Evolutionary conservation across 306 rosid species (phyloP).

Genomic region (Trifolium pratense): DNA sequence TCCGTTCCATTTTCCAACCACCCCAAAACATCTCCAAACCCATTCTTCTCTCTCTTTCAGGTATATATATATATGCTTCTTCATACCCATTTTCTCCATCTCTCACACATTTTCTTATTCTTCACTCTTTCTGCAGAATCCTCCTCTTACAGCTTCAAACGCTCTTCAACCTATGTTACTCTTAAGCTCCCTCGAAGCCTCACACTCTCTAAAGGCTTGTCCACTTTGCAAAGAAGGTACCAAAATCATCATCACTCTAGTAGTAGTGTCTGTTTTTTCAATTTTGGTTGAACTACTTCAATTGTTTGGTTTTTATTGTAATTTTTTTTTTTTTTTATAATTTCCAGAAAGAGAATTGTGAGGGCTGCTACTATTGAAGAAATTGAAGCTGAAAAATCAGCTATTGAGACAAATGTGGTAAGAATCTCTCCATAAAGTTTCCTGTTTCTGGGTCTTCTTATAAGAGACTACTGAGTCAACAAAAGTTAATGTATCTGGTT

Average conservation of each 20-base stretch:
- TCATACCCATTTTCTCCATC: neutral
- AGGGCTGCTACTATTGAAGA: slow-evolving; percentile 93
- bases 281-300: neutral
- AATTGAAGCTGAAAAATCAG: slow-evolving; percentile 88
- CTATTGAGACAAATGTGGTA: slow-evolving; percentile 81
- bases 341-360: slow-evolving; percentile 55
- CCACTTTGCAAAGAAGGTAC: slow-evolving; percentile 51
- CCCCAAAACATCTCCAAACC: slow-evolving; percentile 48
- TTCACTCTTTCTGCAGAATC: slow-evolving; percentile 46
- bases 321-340: neutral
- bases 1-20: slow-evolving; percentile 60
- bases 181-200: slow-evolving; percentile 42
- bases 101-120: neutral
- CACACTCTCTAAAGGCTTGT: slow-evolving; percentile 45
- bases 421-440: slow-evolving; percentile 34
- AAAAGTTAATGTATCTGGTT: no score
- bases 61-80: slow-evolving; percentile 1
- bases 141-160: slow-evolving; percentile 50
- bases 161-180: slow-evolving; percentile 55
- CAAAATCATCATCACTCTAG: neutral
- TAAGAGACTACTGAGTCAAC: no score
- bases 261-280: neutral
- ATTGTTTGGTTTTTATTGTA: neutral
- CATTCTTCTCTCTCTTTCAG: slow-evolving; percentile 39
- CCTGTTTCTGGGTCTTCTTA: neutral